A percentile compares a stretch with the other conserved stretches of the same genome.
Evolutionary conservation across 2,329 filamentous ascomycete genomes (phyloP).

Genomic region (Zopfia rhizophila): DNA sequence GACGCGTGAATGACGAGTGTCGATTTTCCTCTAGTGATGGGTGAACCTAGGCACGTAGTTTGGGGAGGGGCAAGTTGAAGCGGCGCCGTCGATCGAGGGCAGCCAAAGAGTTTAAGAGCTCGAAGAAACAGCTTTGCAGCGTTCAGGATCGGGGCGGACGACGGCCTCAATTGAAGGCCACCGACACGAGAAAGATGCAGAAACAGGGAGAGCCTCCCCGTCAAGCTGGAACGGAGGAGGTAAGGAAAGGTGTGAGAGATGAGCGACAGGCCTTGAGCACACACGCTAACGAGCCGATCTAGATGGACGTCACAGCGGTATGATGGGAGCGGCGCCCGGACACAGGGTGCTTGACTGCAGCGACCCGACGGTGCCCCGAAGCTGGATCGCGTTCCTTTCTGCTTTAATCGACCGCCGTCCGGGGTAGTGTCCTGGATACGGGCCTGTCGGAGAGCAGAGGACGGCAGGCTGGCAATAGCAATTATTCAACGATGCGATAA

Average conservation of each 20-base stretch:
- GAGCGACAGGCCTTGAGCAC: constrained; percentile 12
- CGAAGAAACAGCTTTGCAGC: not conserved
- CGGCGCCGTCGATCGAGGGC: constrained; percentile 13
- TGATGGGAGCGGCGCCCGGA: not conserved
- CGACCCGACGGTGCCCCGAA: constrained; percentile 7
- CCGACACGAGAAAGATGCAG: constrained; percentile 1
- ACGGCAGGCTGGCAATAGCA: too few relatives aligned
- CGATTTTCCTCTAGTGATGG: too few relatives aligned
- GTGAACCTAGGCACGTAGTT: not conserved
- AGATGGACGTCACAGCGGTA: not conserved
- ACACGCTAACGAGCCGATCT: constrained; percentile 16
- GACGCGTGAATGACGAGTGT: too few relatives aligned
- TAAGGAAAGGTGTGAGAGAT: constrained; percentile 17
- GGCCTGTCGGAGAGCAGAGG: too few relatives aligned
- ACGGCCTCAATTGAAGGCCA: constrained; percentile 5
- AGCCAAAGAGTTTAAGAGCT: too few relatives aligned
- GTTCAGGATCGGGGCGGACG: not conserved
- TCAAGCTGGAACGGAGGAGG: constrained; percentile 14
- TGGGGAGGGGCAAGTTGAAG: constrained; percentile 13
- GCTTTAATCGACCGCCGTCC: too few relatives aligned
- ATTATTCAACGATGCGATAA: too few relatives aligned
- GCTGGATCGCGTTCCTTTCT: constrained; percentile 25
- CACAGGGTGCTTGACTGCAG: not conserved
- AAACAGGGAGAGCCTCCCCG: constrained; percentile 7
- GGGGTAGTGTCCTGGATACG: too few relatives aligned